Evolutionary conservation across 306 rosid genomes (phyloP), one percentile per base, ranked within the genome.

Genomic region (Adenanthera pavonina): DNA sequence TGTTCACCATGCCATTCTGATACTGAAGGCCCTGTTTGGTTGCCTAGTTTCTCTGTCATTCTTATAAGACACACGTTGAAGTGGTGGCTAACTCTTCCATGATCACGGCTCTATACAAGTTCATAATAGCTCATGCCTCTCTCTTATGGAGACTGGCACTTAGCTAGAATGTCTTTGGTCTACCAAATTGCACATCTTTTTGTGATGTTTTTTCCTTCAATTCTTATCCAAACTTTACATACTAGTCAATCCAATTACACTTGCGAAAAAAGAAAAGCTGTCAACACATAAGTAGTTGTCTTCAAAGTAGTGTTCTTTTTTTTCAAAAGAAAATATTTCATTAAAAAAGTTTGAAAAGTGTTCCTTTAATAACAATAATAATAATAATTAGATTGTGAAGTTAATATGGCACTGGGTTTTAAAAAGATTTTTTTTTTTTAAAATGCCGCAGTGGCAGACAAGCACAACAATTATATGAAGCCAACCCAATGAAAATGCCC

Each of bases 91-190:
- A 59, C 14, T 43, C 51, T 62, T 69, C 43, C 5, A 7, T 6
- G 60, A 43, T 54, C 0, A 44, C 30, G 72, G 68, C 48, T 43
- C 17, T 11, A 20, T 8, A 47, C 19, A 80, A 34, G 44, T 14
- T 14, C 1, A 64, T 5, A 35, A 61, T 61, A 14, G 14, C n/a
- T 57, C 51, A 8, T 46, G 20, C 49, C 65, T 33, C 48, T 78
- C 78, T 11, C 76, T 11, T 80, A 84, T 66, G 38, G 40, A 56
- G 84, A 78, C 78, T 17, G 40, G 19, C 83, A 67, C 78, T 68
- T 35, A 1, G 52, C 48, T 15, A 0, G 30, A 25, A 54, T 47
- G 74, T 53, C 74, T 38, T 74, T 76, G 69, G 57, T 69, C 53
- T 57, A 46, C 6, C 41, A 14, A 53, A 59, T 64, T 59, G 61